Conservation (phyloP, 2,329 filamentous ascomycete genomes). For the Pseudocercospora vitis region DNA sequence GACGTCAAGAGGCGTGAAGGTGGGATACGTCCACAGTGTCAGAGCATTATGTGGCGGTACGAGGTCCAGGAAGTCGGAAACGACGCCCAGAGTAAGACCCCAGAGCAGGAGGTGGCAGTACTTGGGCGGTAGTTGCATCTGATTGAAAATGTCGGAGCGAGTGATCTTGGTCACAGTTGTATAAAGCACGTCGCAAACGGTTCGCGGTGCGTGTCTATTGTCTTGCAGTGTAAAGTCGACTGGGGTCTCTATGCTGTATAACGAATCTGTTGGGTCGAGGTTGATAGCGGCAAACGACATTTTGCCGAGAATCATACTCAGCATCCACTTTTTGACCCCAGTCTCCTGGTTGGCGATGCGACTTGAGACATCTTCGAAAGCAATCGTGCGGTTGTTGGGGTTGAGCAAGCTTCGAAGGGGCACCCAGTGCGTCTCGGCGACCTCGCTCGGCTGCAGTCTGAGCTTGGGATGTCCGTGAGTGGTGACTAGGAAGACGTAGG, state of each 20-base stretch:
- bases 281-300: slow-evolving; percentile 68
- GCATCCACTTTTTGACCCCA: slow-evolving; percentile 54
- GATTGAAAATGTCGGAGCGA: slow-evolving; percentile 33
- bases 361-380: slow-evolving; percentile 64
- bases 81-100: slow-evolving; percentile 66
- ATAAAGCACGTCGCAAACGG: slow-evolving; percentile 18
- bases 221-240: slow-evolving; percentile 30
- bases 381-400: slow-evolving; percentile 59
- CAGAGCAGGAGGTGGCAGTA: slow-evolving; percentile 60
- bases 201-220: slow-evolving; percentile 29
- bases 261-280: slow-evolving; percentile 61
- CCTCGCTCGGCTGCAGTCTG: slow-evolving; percentile 66
- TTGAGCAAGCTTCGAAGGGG: slow-evolving; percentile 62
- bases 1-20: slow-evolving; percentile 64
- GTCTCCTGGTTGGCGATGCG: slow-evolving; percentile 59
- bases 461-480: slow-evolving; percentile 57
- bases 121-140: slow-evolving; percentile 37
- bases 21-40: slow-evolving; percentile 66
- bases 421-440: slow-evolving; percentile 69
- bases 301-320: slow-evolving; percentile 59
- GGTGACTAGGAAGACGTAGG: slow-evolving; percentile 65
- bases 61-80: slow-evolving; percentile 67
- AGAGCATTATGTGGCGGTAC: slow-evolving; percentile 64
- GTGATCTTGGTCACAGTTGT: slow-evolving; percentile 22
- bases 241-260: slow-evolving; percentile 53